phyloP scores from a whole-genome alignment of 2,329 filamentous ascomycete species.

The Mariannaea sp. region DNA sequence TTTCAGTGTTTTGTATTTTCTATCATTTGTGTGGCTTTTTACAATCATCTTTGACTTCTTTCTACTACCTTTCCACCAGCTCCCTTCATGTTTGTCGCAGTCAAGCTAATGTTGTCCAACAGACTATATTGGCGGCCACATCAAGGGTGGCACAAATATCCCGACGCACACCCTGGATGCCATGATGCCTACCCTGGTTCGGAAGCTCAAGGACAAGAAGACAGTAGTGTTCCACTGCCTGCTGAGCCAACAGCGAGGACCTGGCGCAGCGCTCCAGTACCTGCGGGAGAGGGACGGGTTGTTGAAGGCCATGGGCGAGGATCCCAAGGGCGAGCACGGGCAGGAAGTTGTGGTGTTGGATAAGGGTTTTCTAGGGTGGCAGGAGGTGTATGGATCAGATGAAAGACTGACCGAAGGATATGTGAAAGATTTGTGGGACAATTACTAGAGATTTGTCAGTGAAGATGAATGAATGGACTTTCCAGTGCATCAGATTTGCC shows the following conservation, averaged over 20 bases:
- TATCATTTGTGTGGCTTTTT: too few species aligned
- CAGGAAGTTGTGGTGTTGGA: constrained; percentile 85
- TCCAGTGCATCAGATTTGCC: too few species aligned
- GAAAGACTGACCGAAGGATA: constrained; percentile 82
- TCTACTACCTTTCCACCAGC: background rate
- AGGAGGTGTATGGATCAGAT: constrained; percentile 81
- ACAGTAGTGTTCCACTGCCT: constrained; percentile 94
- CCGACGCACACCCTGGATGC: constrained; percentile 75
- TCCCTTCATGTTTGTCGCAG: background rate
- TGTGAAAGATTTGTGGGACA: constrained; percentile 81
- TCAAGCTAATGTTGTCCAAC: background rate
- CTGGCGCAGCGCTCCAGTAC: constrained; percentile 81
- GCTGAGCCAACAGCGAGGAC: constrained; percentile 87
- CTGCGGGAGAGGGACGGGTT: constrained; percentile 68
- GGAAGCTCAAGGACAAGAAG: constrained; percentile 75
- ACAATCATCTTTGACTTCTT: background rate
- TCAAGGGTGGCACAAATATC: constrained; percentile 75
- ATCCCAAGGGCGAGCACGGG: constrained; percentile 37
- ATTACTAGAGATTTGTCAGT: constrained; percentile 46
- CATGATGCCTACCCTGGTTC: constrained; percentile 80
- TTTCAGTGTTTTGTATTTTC: too few species aligned
- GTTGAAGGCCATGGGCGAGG: constrained; percentile 40
- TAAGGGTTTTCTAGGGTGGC: constrained; percentile 86
- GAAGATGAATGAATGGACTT: background rate
- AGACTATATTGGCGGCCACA: constrained; percentile 94